Evolutionary conservation across 2,329 filamentous ascomycete genomes (phyloP).

Genomic region (Akanthomyces dipterigenus): DNA sequence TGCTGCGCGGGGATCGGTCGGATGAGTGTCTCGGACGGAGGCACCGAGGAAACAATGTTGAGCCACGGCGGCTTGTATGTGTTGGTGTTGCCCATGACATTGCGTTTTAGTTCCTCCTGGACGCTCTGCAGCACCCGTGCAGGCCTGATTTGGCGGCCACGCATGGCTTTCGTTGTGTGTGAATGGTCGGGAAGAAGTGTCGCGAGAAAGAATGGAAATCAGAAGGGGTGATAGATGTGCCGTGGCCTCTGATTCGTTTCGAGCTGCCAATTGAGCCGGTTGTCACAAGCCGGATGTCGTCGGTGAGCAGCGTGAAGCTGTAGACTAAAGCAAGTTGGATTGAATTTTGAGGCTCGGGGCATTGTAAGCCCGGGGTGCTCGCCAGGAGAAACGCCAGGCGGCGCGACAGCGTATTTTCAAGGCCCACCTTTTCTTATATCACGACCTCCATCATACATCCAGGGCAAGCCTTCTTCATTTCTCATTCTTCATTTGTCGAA

Average conservation of each 20-base stretch:
- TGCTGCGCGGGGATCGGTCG: constrained; percentile 46
- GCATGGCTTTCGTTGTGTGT: constrained; percentile 24
- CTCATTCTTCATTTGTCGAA: background rate
- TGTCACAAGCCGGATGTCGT: constrained; percentile 11
- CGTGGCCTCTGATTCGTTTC: background rate
- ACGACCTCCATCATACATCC: background rate
- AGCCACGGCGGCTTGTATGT: constrained; percentile 42
- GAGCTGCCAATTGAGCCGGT: background rate
- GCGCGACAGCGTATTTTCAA: background rate
- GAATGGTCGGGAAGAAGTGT: constrained; percentile 12
- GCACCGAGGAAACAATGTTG: constrained; percentile 43
- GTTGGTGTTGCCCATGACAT: constrained; percentile 27
- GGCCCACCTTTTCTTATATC: constrained; percentile 8
- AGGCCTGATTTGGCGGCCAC: constrained; percentile 38
- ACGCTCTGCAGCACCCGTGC: constrained; percentile 42
- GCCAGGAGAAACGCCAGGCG: background rate
- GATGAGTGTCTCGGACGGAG: constrained; percentile 52
- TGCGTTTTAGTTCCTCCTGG: constrained; percentile 36
- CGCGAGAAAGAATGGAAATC: background rate
- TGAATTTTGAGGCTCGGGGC: constrained; percentile 22
- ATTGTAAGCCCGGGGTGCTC: constrained; percentile 23
- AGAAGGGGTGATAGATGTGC: no score
- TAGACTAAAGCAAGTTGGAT: background rate
- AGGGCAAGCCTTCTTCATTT: background rate
- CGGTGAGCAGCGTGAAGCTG: constrained; percentile 15